Conservation (phyloP, 441 rosid species). For the Aquilaria agallochum region DNA sequence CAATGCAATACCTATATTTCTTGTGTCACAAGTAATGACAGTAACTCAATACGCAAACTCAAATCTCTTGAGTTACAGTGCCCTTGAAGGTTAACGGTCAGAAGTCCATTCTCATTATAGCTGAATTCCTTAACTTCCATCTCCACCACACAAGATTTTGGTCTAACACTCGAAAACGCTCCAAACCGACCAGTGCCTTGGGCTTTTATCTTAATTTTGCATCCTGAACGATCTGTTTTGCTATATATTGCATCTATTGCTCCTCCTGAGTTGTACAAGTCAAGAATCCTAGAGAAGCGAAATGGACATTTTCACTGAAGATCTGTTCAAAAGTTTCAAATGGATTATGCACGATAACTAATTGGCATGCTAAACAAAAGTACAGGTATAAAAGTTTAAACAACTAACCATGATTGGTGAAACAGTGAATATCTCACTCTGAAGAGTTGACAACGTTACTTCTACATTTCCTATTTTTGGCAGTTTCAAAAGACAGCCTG, state of each 20-base stretch:
- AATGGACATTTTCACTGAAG: too few relatives aligned
- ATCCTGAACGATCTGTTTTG: conserved; percentile 16
- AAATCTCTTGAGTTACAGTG: conserved; percentile 21
- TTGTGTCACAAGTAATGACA: background rate
- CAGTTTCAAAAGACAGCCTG: conserved; percentile 32
- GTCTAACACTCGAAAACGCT: conserved; percentile 43
- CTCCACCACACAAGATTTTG: conserved; percentile 42
- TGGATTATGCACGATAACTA: too few relatives aligned
- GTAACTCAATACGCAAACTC: conserved; percentile 31
- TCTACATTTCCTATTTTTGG: conserved; percentile 29
- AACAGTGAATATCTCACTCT: too few relatives aligned
- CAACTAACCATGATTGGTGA: too few relatives aligned
- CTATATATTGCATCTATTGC: conserved; percentile 33
- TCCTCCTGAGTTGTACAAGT: too few relatives aligned
- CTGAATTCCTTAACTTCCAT: conserved; percentile 32
- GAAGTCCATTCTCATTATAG: conserved; percentile 39
- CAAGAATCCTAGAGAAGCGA: too few relatives aligned
- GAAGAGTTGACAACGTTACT: conserved; percentile 14
- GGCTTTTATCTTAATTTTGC: conserved; percentile 23
- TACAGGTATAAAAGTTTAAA: too few relatives aligned
- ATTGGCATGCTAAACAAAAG: too few relatives aligned
- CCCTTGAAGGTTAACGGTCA: conserved; percentile 36
- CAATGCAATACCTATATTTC: background rate
- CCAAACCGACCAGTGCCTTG: conserved; percentile 58
- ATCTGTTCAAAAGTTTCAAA: conserved; percentile 11